phyloP scores from a whole-genome alignment of 2,329 filamentous ascomycete species.

The Fusarium sambucinum region DNA sequence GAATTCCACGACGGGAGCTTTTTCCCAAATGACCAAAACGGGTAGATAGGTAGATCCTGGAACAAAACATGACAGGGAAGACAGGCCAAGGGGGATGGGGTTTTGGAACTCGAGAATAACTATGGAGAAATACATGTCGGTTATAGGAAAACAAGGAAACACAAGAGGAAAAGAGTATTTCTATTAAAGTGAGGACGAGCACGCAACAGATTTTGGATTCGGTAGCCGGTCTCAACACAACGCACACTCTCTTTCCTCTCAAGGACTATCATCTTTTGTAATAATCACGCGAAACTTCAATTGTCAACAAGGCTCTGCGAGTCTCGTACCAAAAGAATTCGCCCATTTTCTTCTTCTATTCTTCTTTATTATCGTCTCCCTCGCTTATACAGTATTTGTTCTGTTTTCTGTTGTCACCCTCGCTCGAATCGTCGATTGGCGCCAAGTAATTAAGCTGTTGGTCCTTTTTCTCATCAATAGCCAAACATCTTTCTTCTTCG shows the following conservation, averaged over 20 bases:
- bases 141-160: constrained; percentile 3
- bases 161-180: constrained; percentile 24
- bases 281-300: constrained; percentile 15
- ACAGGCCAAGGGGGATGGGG: constrained; percentile 9
- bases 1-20: constrained; percentile 18
- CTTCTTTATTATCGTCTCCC: constrained; percentile 15
- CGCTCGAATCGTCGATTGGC: constrained; percentile 1
- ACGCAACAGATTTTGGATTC: constrained; percentile 18
- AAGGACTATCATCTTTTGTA: constrained; percentile 19
- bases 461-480: neutral
- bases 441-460: constrained; percentile 12
- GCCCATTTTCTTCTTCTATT: constrained; percentile 18
- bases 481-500: constrained; percentile 27
- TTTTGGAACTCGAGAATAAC: constrained; percentile 34
- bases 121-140: constrained; percentile 14
- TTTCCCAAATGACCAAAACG: constrained; percentile 11
- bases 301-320: constrained; percentile 33
- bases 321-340: constrained; percentile 30
- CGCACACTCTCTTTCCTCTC: constrained; percentile 30
- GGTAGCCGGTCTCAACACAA: constrained; percentile 40
- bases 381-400: constrained; percentile 36
- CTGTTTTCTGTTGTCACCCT: constrained; percentile 7
- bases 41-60: constrained; percentile 15
- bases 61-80: constrained; percentile 18
- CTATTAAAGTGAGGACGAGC: constrained; percentile 30